phyloP scores from a whole-genome alignment of 768 basidiomycete genomes.

The Suillus hirtellus region DNA sequence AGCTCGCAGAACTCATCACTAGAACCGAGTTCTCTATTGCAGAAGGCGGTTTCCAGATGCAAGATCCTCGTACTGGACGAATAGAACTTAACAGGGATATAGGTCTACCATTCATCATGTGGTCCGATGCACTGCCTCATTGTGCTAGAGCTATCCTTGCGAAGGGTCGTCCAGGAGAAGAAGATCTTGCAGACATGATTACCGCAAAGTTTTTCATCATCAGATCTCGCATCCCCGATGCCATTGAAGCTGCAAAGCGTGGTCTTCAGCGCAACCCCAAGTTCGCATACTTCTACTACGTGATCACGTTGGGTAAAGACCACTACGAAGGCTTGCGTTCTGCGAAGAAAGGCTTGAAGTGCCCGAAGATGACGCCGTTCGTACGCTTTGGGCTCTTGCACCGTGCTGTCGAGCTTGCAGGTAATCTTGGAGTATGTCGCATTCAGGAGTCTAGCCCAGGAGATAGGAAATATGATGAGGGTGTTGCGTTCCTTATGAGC shows the following conservation, averaged over 20 bases:
- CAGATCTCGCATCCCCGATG: constrained; percentile 47
- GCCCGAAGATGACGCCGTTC: constrained; percentile 54
- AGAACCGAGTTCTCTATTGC: constrained; percentile 61
- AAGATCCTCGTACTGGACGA: constrained; percentile 44
- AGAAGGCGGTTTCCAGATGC: constrained; percentile 54
- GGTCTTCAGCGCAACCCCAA: constrained; percentile 56
- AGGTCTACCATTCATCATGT: constrained; percentile 62
- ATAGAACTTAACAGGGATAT: constrained; percentile 39
- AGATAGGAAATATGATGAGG: constrained; percentile 56
- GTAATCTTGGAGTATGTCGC: constrained; percentile 51
- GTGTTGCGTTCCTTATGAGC: constrained; percentile 58
- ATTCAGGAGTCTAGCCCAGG: constrained; percentile 44
- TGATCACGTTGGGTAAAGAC: constrained; percentile 51
- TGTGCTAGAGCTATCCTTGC: constrained; percentile 58
- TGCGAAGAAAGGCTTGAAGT: constrained; percentile 67
- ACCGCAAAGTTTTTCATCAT: constrained; percentile 63
- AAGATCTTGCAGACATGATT: constrained; percentile 60
- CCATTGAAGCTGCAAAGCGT: constrained; percentile 46
- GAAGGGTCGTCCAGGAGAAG: constrained; percentile 40
- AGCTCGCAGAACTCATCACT: constrained; percentile 49
- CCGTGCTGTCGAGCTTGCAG: constrained; percentile 62
- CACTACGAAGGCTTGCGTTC: constrained; percentile 53
- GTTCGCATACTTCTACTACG: constrained; percentile 66
- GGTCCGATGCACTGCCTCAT: constrained; percentile 57
- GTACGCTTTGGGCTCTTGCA: constrained; percentile 57